These are phyloP conservation scores for Chamaecyparis obtusa DNA, from an alignment of 75 land plant genomes.

Conservation along the genomic window DNA sequence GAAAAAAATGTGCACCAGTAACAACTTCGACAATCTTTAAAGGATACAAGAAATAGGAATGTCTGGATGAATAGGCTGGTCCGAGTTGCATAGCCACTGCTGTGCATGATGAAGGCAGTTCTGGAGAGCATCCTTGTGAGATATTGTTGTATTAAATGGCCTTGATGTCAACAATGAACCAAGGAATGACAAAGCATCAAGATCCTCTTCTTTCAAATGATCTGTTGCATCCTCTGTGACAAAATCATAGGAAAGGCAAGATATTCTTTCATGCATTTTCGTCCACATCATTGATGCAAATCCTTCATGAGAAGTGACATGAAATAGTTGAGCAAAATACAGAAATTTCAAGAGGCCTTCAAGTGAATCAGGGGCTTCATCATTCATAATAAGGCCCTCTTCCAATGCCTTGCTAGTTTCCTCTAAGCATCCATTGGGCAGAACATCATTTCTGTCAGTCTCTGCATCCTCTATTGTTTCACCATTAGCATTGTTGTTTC, in stretches of 20 bases:
- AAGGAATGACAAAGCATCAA: slow-evolving; percentile 58
- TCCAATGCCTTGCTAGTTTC: background rate
- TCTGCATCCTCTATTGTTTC: background rate
- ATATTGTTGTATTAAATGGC: slow-evolving; percentile 49
- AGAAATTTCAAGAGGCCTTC: slow-evolving; percentile 69
- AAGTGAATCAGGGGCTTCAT: slow-evolving; percentile 10
- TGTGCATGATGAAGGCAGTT: slow-evolving; percentile 65
- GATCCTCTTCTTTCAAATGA: slow-evolving; percentile 65
- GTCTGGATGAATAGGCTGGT: slow-evolving; percentile 45
- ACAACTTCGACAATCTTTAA: background rate
- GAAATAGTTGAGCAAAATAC: slow-evolving; percentile 80
- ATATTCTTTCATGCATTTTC: slow-evolving; percentile 76
- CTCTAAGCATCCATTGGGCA: background rate
- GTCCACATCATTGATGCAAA: slow-evolving; percentile 65
- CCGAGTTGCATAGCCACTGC: slow-evolving; percentile 65
- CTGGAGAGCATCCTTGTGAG: slow-evolving; percentile 71
- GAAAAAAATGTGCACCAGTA: background rate
- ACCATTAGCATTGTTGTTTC: background rate
- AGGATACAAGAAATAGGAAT: slow-evolving; percentile 48
- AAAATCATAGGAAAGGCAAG: slow-evolving; percentile 90
- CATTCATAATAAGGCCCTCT: background rate
- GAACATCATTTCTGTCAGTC: background rate
- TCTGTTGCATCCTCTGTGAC: slow-evolving; percentile 88
- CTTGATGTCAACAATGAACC: slow-evolving; percentile 59
- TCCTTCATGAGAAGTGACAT: slow-evolving; percentile 70